Evolutionary conservation across 768 basidiomycete species (phyloP), one percentile per base, ranked within the genome.

Genomic region (Suillus alpinus): DNA sequence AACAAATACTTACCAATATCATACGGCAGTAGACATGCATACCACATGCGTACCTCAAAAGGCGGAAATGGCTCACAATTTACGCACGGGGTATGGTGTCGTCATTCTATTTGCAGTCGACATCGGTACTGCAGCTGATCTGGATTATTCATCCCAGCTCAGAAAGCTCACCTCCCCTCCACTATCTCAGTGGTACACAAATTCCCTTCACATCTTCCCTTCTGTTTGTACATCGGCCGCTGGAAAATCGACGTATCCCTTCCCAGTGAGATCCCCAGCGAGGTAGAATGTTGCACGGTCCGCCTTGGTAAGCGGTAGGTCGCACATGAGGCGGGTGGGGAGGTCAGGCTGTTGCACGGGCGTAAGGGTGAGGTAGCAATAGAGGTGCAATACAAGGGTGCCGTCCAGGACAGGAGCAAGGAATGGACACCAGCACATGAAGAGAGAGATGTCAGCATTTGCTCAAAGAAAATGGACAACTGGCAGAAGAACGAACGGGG

Each of bases 161-260:
- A 20, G 9, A 43, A 43, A 41, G 26, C 26, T 26, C 26, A 8
- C 8, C 40, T 41, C 18, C 8, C 40, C 40, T 41, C 13, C 18
- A n/a, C 40, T 13, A 41, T n/a, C 7, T n/a, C 8, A 3, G 43
- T 23, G 18, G 18, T 36, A 36, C 6, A 18, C 7, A 41, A n/a
- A 41, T 9, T 18, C 18, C 8, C 8, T 12, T 50, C 31, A 50
- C 29, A 31, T n/a, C 4, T 50, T 31, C 20, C 9, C 6, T 7
- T 10, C 34, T 40, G 40, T 16, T 6, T n/a, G 10, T 31, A 18
- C 39, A n/a, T 44, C 55, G 44, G 67, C 66, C 51, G 71, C 71
- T 2, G 72, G 68, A 59, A 75, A 76, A 46, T 74, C 71, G 0
- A 66, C 73, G 49, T 73, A 76, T 32, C 75, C 75, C 10, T 62